Conservation (phyloP, 78 protist species). For the Acrasis kona region DNA sequence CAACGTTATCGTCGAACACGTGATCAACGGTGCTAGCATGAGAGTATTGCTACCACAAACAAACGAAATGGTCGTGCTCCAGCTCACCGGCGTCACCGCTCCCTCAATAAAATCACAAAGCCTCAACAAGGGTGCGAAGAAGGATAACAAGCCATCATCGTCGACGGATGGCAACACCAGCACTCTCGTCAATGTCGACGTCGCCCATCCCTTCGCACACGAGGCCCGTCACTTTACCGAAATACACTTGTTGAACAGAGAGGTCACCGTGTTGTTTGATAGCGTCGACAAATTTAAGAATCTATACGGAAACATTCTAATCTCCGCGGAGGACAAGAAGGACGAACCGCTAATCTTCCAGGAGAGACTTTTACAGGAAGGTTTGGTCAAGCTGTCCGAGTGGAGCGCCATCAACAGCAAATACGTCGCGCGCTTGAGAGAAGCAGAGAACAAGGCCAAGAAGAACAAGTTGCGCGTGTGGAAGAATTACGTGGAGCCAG, state of each 20-base stretch:
- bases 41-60: neutral
- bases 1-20: neutral
- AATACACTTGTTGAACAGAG: neutral
- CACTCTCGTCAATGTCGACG: too few species aligned
- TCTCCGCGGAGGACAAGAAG: neutral
- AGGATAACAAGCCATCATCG: too few species aligned
- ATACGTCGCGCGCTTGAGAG: neutral
- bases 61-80: neutral
- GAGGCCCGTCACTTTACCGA: neutral
- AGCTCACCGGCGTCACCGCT: neutral
- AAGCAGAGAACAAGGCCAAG: neutral
- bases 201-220: too few species aligned
- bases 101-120: too few species aligned
- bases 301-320: neutral
- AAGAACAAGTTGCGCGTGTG: neutral
- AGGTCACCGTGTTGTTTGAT: neutral
- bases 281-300: neutral
- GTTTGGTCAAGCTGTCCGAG: neutral
- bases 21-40: neutral
- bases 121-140: too few species aligned
- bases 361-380: neutral
- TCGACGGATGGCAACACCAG: too few species aligned
- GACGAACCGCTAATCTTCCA: too few species aligned
- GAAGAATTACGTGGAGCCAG: neutral
- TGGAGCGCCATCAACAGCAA: neutral